Conservation (phyloP, 1,139 yeast genomes). For the Kodamaea suecica region DNA sequence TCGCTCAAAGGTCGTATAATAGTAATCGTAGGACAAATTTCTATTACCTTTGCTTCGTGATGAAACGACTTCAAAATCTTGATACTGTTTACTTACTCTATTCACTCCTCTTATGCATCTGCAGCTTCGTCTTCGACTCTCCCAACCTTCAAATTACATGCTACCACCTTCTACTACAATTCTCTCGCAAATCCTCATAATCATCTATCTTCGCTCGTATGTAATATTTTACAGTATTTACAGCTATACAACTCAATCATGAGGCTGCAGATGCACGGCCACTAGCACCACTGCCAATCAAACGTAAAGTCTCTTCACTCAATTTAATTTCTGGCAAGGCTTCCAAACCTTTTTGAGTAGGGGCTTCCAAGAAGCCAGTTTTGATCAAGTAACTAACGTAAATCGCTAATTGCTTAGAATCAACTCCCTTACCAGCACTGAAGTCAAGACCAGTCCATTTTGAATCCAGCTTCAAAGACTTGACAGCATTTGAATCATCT, state of each 20-base stretch:
- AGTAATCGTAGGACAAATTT: too few species aligned
- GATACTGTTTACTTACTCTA: too few species aligned
- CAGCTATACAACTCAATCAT: not conserved
- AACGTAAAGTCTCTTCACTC: slow-evolving; percentile 55
- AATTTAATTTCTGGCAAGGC: slow-evolving; percentile 59
- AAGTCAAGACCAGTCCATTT: slow-evolving; percentile 63
- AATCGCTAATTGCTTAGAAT: slow-evolving; percentile 59
- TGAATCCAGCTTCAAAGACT: slow-evolving; percentile 59
- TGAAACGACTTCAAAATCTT: too few species aligned
- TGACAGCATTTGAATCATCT: slow-evolving; percentile 76
- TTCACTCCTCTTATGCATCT: too few species aligned
- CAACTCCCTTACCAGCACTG: slow-evolving; percentile 72
- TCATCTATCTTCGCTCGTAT: too few species aligned
- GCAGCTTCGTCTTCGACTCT: too few species aligned
- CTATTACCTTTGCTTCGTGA: too few species aligned
- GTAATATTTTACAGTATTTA: not conserved
- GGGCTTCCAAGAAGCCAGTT: slow-evolving; percentile 73
- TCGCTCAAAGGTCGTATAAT: too few species aligned
- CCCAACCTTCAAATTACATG: too few species aligned
- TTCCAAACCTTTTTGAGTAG: slow-evolving; percentile 40
- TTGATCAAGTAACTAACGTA: slow-evolving; percentile 77
- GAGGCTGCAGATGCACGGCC: slow-evolving; percentile 67
- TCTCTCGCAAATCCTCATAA: too few species aligned
- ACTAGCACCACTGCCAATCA: slow-evolving; percentile 81
- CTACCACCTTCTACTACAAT: too few species aligned